A percentile compares a stretch with the other conserved stretches of the same genome.
Conservation (phyloP, 805 yeast species). For the Lipomyces lipofer region DNA sequence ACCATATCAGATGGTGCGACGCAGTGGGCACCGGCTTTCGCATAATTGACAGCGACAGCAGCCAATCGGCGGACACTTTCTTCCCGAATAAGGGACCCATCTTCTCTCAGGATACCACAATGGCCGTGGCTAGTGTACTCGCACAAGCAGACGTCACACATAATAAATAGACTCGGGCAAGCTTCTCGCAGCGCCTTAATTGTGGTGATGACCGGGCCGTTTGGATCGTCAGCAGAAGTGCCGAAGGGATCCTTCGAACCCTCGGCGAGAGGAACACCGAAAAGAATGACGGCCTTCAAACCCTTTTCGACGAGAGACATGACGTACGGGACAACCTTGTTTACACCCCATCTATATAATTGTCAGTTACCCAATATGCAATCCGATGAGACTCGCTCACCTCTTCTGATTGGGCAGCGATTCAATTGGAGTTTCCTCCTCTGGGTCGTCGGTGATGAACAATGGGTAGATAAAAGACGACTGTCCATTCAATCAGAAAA, state of each 20-base stretch:
- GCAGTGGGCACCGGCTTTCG: slow-evolving; percentile 90
- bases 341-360: slow-evolving; percentile 70
- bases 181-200: slow-evolving; percentile 60
- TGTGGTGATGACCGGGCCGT: slow-evolving; percentile 88
- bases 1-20: slow-evolving; percentile 98
- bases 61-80: slow-evolving; percentile 79
- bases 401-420: slow-evolving; percentile 81
- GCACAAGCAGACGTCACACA: slow-evolving; percentile 95
- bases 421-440: slow-evolving; percentile 72
- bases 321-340: slow-evolving; percentile 73
- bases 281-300: slow-evolving; percentile 77
- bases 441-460: slow-evolving; percentile 76
- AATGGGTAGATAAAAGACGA: slow-evolving; percentile 76
- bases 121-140: slow-evolving; percentile 98
- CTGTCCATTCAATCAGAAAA: slow-evolving; percentile 6
- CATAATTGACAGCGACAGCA: slow-evolving; percentile 92
- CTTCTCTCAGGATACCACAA: slow-evolving; percentile 87
- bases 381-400: background rate
- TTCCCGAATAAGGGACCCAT: slow-evolving; percentile 79
- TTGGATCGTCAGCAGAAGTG: slow-evolving; percentile 90
- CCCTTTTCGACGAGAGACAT: slow-evolving; percentile 74
- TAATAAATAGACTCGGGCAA: slow-evolving; percentile 81
- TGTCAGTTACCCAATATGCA: background rate
- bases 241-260: slow-evolving; percentile 80
- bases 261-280: slow-evolving; percentile 82